Conservation (phyloP, 2,329 filamentous ascomycete genomes). For the Phialemoniopsis sp. region DNA sequence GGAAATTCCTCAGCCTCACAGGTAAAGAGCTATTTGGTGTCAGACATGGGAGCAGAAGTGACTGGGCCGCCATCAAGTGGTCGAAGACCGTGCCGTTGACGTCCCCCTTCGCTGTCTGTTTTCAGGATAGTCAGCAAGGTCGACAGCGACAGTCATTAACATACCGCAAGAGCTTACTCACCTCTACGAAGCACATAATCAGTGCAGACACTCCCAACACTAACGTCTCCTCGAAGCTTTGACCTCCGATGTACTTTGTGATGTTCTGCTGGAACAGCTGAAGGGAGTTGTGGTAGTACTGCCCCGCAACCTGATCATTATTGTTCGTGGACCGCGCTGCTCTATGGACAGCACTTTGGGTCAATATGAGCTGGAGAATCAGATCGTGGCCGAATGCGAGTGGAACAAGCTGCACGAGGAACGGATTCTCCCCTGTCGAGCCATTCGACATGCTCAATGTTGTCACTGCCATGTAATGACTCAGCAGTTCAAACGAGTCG, state of each 20-base stretch:
- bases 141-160: no score
- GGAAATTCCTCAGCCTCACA: conserved; percentile 32
- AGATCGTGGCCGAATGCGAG: conserved; percentile 40
- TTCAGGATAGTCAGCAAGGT: conserved; percentile 9
- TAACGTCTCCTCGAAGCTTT: conserved; percentile 24
- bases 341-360: conserved; percentile 35
- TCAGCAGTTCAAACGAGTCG: conserved; percentile 37
- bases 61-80: conserved; percentile 37
- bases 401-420: conserved; percentile 38
- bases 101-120: conserved; percentile 37
- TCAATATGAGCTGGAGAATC: conserved; percentile 39
- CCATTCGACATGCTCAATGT: conserved; percentile 43
- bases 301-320: conserved; percentile 23
- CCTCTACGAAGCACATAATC: conserved; percentile 42
- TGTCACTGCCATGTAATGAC: conserved; percentile 38
- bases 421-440: conserved; percentile 39
- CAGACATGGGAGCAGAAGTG: conserved; percentile 29
- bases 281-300: conserved; percentile 29
- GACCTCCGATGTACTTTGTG: conserved; percentile 24
- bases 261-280: conserved; percentile 28
- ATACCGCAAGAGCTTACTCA: conserved; percentile 20
- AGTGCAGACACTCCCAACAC: conserved; percentile 37
- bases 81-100: conserved; percentile 40
- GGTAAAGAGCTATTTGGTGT: conserved; percentile 3
- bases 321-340: conserved; percentile 19